Evolutionary conservation across 176 grass and related monocot species (phyloP).

Genomic region (Leersia perrieri): DNA sequence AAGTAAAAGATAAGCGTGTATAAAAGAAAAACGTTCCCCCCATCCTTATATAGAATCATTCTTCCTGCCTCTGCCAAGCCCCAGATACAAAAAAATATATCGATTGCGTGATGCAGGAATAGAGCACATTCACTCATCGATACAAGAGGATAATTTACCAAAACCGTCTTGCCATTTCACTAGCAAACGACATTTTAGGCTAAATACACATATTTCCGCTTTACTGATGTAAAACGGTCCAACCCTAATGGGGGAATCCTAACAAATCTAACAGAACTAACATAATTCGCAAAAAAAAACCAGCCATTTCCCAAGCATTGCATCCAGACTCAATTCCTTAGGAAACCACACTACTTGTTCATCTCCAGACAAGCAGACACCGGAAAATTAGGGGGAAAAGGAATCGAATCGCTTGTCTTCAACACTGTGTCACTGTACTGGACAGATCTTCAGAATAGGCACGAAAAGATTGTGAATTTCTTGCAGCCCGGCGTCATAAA

Average conservation of each 20-base stretch:
- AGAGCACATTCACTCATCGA: background rate
- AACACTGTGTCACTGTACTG: background rate
- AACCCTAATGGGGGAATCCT: background rate
- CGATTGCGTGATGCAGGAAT: background rate
- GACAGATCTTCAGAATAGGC: conserved; percentile 28
- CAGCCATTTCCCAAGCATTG: background rate
- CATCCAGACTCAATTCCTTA: background rate
- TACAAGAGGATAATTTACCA: background rate
- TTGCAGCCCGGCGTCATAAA: background rate
- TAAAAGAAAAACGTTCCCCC: background rate
- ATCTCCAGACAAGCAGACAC: background rate
- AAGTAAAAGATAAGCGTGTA: background rate
- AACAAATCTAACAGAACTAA: background rate
- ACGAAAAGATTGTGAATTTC: background rate
- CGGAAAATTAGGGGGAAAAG: background rate
- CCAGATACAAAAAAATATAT: background rate
- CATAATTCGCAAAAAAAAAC: background rate
- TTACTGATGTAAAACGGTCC: background rate
- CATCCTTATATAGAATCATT: background rate
- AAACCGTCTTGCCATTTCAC: conserved; percentile 1
- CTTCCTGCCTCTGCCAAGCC: background rate
- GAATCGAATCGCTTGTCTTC: background rate
- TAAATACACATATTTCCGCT: background rate
- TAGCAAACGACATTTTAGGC: background rate
- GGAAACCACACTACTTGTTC: background rate